Conservation (phyloP, 2,329 filamentous ascomycete genomes). For the Neofusicoccum sp. region DNA sequence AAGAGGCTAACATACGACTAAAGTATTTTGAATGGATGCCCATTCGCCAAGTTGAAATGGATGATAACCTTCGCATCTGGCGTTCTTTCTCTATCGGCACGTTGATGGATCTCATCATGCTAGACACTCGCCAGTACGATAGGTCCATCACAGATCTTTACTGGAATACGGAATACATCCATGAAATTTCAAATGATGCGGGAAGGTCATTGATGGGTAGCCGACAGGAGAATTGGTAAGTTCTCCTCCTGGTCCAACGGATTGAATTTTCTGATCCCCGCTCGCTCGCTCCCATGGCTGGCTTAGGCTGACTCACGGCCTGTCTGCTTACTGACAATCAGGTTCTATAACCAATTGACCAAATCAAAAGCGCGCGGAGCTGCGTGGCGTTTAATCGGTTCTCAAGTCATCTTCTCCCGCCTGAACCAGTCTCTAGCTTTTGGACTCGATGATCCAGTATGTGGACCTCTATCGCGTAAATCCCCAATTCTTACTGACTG, state of each 20-base stretch:
- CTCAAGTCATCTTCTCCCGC: constrained; percentile 66
- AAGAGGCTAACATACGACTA: too few species aligned
- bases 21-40: constrained; percentile 47
- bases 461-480: background rate
- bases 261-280: background rate
- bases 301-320: too few species aligned
- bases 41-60: constrained; percentile 36
- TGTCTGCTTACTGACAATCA: too few species aligned
- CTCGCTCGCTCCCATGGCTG: too few species aligned
- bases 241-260: background rate
- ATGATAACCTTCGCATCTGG: constrained; percentile 42
- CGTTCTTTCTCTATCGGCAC: constrained; percentile 43
- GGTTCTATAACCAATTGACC: constrained; percentile 47
- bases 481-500: constrained; percentile 18
- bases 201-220: constrained; percentile 68
- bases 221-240: constrained; percentile 67
- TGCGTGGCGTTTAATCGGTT: constrained; percentile 69
- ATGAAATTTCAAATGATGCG: constrained; percentile 64
- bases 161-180: constrained; percentile 63
- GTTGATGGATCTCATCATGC: constrained; percentile 43
- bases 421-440: constrained; percentile 49
- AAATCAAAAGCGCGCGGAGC: constrained; percentile 54
- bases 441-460: constrained; percentile 41
- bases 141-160: constrained; percentile 44
- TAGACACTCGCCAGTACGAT: constrained; percentile 45